Conservation (phyloP, 768 basidiomycete species). For the Dentipellis sp. region DNA sequence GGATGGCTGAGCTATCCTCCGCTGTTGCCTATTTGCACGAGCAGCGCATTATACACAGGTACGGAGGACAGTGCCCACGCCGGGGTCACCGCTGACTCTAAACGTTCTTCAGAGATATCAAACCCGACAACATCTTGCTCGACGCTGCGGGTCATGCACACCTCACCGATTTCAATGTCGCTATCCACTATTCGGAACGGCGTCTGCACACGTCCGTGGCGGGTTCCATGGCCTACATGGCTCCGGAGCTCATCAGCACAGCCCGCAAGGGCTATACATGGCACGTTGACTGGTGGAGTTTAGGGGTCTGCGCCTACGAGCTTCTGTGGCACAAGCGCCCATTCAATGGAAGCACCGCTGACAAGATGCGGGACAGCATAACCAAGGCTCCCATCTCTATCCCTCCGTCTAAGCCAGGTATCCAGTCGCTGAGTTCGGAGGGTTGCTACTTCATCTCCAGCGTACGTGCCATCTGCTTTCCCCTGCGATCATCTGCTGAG, state of each 20-base stretch:
- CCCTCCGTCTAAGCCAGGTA: slow-evolving; percentile 36
- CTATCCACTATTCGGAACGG: slow-evolving; percentile 91
- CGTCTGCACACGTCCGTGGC: slow-evolving; percentile 88
- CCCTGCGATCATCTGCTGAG: background rate
- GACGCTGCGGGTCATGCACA: slow-evolving; percentile 94
- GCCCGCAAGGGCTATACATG: slow-evolving; percentile 88
- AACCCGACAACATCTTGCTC: slow-evolving; percentile 95
- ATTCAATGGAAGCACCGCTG: slow-evolving; percentile 79
- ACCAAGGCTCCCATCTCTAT: slow-evolving; percentile 70
- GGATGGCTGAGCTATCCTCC: slow-evolving; percentile 80
- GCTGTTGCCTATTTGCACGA: slow-evolving; percentile 86
- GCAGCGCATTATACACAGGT: slow-evolving; percentile 94
- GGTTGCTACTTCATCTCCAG: slow-evolving; percentile 57
- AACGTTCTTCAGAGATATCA: slow-evolving; percentile 61
- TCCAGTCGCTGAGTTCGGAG: slow-evolving; percentile 48
- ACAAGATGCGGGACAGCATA: slow-evolving; percentile 84
- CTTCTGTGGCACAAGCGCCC: slow-evolving; percentile 77
- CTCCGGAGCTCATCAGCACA: slow-evolving; percentile 74
- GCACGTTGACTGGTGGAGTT: slow-evolving; percentile 93
- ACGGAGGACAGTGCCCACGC: slow-evolving; percentile 16
- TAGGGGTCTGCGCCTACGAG: slow-evolving; percentile 86
- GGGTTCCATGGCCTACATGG: slow-evolving; percentile 99
- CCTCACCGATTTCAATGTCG: slow-evolving; percentile 98
- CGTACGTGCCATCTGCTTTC: slow-evolving; percentile 34
- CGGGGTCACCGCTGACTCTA: slow-evolving; percentile 7